Conservation (phyloP, 2,329 filamentous ascomycete genomes). For the Alternaria sp. region DNA sequence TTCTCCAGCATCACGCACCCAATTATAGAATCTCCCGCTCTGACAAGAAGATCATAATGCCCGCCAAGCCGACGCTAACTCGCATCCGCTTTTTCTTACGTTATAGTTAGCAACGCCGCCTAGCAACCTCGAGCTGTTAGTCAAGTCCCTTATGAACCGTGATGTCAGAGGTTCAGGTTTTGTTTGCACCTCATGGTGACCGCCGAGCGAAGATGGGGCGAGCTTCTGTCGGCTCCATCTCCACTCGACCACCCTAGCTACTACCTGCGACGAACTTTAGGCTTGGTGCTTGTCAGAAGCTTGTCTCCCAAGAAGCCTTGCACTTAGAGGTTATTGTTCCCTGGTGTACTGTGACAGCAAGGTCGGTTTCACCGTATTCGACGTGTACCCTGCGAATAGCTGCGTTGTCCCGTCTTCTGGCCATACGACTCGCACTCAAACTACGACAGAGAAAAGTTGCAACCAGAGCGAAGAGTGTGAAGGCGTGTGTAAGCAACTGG, state of each 20-base stretch:
- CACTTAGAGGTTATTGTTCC: background rate
- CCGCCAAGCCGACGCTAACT: constrained; percentile 8
- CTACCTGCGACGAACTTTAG: background rate
- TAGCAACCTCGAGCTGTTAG: background rate
- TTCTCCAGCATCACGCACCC: background rate
- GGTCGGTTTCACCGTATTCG: background rate
- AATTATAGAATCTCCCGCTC: background rate
- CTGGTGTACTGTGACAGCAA: background rate
- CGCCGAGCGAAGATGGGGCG: constrained; percentile 2
- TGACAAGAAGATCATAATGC: background rate
- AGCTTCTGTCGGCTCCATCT: background rate
- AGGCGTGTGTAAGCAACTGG: background rate
- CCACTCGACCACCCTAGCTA: background rate
- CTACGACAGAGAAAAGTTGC: background rate
- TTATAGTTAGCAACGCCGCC: constrained; percentile 9
- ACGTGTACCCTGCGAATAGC: background rate
- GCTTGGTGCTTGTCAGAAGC: background rate
- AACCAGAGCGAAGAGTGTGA: background rate
- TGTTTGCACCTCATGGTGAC: background rate
- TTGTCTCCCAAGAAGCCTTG: background rate
- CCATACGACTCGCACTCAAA: background rate
- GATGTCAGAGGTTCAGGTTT: constrained; percentile 13
- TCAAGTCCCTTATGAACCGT: constrained; percentile 6
- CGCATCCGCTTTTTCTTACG: constrained; percentile 17
- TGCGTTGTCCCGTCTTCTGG: background rate